Evolutionary conservation across 208 protist species (phyloP).

Genomic region (Leishmania martiniquensis): DNA sequence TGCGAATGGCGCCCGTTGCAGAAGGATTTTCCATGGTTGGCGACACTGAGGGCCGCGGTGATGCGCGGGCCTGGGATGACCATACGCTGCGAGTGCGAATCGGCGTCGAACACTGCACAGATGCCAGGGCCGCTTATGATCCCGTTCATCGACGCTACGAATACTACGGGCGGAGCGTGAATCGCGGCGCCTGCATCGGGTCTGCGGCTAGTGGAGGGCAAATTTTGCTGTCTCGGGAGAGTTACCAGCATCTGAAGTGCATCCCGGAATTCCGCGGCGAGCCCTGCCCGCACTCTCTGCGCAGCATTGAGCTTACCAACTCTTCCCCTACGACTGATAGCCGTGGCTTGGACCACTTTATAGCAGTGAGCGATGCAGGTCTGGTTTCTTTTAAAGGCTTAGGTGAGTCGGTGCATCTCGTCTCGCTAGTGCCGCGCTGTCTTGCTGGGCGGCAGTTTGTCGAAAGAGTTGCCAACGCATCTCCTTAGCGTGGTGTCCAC

Average conservation of each 20-base stretch:
- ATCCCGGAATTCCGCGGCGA: conserved; percentile 64
- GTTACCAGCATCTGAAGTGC: conserved; percentile 57
- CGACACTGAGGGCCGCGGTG: conserved; percentile 51
- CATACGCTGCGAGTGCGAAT: conserved; percentile 65
- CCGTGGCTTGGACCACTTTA: conserved; percentile 58
- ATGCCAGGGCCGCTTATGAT: conserved; percentile 69
- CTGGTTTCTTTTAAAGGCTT: conserved; percentile 55
- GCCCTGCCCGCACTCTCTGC: conserved; percentile 49
- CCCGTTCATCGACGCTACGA: conserved; percentile 72
- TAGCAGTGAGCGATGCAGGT: conserved; percentile 58
- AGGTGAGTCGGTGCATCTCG: conserved; percentile 49
- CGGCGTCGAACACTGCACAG: conserved; percentile 76
- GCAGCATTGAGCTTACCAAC: conserved; percentile 43
- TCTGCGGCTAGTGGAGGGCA: conserved; percentile 76
- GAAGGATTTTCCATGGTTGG: conserved; percentile 67
- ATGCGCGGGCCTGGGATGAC: conserved; percentile 40
- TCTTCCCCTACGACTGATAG: conserved; percentile 33
- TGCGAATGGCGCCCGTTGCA: conserved; percentile 64
- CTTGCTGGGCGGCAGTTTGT: conserved; percentile 56
- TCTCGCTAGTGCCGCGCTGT: conserved; percentile 66
- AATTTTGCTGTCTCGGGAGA: conserved; percentile 74
- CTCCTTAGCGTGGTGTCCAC: not conserved
- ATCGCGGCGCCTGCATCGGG: conserved; percentile 82
- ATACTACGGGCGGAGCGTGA: conserved; percentile 92
- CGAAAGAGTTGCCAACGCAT: conserved; percentile 32